Base-by-base conservation (phyloP, 2,329 filamentous ascomycete species). In the Alternaria longipes region DNA sequence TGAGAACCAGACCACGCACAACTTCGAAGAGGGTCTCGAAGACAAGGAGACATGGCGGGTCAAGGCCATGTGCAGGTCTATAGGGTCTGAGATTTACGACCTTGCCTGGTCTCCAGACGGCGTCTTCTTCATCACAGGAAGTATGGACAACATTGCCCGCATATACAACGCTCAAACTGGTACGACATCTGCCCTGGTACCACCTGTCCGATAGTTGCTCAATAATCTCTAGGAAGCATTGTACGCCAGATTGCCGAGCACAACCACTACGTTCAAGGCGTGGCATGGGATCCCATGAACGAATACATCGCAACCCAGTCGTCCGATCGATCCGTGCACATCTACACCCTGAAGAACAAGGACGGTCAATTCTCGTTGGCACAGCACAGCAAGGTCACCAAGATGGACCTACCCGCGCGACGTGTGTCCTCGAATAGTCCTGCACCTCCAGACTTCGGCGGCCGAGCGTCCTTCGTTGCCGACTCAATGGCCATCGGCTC, bases 81-180 rank as follows among this genome's bases (percentile, higher is more conserved):
- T 91, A 64, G 94, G 94, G 36, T 93, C 94, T 11, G 95, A 99
- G 79, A 98, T 99, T 69, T 99, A 99, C 81, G 95, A 99, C 79
- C 83, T 99, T 59, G 95, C 95, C 52, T 99, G 95, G 96, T 98
- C 95, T 50, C 96, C 96, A n/a, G 95, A 99, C 79, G 93, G 92
- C 40, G 84, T 90, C 40, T 95, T 96, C 82, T 97, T 99, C 83
- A 97, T 99, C 72, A 97, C 96, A 24, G 95, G 95, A 40, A 98
- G 95, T 81, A 98, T 99, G 94, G 95, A 99, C 82, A 99, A 99
- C 78, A 90, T 98, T 77, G 94, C 95, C 60, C 88, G 94, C 61
- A 98, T 99, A 71, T 98, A 97, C 84, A 97, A 97, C 80, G 92
- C 94, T 58, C 90, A 91, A 66, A 95, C 91, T 72, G 94, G 92